A percentile compares a stretch with the other conserved stretches of the same genome.
Evolutionary conservation across 441 rosid species (phyloP).

Genomic region (Mallotus japonicus): DNA sequence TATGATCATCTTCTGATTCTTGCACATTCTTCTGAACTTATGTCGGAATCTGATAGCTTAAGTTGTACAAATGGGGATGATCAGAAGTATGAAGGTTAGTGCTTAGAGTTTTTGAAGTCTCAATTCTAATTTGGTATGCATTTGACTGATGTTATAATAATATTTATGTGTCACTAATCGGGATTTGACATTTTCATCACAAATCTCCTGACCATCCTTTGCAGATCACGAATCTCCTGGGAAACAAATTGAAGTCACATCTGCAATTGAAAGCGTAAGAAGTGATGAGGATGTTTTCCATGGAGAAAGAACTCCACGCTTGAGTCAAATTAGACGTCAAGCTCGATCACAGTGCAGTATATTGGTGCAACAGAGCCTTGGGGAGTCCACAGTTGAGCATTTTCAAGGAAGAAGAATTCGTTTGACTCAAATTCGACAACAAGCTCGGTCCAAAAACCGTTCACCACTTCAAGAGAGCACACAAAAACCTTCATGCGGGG

Average conservation of each 20-base stretch:
- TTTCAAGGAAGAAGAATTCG: conserved; percentile 6
- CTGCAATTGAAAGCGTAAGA: not conserved
- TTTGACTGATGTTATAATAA: not conserved
- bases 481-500: not conserved
- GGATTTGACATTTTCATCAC: conserved; percentile 12
- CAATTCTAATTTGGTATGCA: not conserved
- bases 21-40: conserved; percentile 17
- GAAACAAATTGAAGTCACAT: not conserved
- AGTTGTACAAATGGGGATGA: not conserved
- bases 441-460: conserved; percentile 16
- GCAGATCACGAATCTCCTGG: not conserved
- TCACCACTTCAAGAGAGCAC: not conserved
- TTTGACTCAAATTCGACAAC: conserved; percentile 15
- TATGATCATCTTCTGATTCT: conserved; percentile 16
- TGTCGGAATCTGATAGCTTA: conserved; percentile 11
- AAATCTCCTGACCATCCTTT: not conserved
- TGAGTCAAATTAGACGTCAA: conserved; percentile 19
- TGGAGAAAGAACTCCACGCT: conserved; percentile 5
- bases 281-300: not conserved
- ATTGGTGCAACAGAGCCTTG: not conserved
- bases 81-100: conserved; percentile 15
- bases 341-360: conserved; percentile 9
- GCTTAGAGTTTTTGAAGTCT: not conserved
- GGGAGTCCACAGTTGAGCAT: conserved; percentile 2
- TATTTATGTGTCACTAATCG: not conserved